Conservation (phyloP, 352 stramenopile genomes). For the Phytophthora melonis region DNA sequence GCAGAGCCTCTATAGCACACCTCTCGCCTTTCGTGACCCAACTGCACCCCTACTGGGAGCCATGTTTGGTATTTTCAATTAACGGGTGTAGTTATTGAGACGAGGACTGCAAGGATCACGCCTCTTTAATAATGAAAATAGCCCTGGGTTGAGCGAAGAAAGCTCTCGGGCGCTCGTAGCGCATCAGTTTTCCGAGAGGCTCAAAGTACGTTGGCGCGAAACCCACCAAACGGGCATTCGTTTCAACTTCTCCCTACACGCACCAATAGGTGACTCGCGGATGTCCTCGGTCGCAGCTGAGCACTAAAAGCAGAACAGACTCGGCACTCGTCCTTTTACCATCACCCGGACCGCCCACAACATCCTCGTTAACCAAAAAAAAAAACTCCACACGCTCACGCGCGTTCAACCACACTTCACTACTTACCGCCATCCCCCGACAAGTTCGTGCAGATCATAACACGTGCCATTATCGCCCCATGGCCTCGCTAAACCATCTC, state of each 20-base stretch:
- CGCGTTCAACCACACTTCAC: background rate
- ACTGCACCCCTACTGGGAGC: too few species aligned
- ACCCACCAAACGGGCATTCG: constrained; percentile 37
- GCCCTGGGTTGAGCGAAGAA: background rate
- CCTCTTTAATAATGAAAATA: background rate
- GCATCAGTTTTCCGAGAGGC: background rate
- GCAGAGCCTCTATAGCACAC: too few species aligned
- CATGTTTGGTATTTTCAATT: background rate
- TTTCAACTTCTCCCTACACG: constrained; percentile 33
- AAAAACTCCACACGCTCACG: background rate
- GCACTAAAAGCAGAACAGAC: background rate
- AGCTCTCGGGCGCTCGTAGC: background rate
- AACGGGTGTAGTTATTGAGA: too few species aligned
- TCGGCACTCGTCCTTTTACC: constrained; percentile 23
- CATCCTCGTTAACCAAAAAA: background rate
- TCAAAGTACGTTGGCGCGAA: constrained; percentile 11
- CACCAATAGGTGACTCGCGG: constrained; percentile 8
- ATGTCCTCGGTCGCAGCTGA: constrained; percentile 26
- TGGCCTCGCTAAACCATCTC: constrained; percentile 32
- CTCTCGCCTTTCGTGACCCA: too few species aligned
- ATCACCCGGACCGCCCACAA: background rate
- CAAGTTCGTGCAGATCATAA: background rate
- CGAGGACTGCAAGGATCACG: too few species aligned
- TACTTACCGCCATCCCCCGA: background rate
- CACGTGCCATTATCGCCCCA: background rate